A percentile compares a stretch with the other conserved stretches of the same genome.
Conservation (phyloP, 768 basidiomycete species). For the Lanmaoa pseudosensibilis region DNA sequence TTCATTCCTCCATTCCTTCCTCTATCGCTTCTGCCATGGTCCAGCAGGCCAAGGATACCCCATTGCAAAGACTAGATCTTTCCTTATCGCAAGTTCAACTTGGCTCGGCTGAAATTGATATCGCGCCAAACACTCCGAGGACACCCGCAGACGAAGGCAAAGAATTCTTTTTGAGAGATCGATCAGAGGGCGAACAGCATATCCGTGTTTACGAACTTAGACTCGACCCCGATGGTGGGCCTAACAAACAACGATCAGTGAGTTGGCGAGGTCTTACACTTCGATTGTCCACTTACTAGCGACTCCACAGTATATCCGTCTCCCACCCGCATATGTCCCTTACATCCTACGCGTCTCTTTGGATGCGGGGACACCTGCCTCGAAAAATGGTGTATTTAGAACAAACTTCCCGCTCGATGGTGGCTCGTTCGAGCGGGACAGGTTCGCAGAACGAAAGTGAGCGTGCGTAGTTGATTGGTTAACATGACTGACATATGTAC, state of each 20-base stretch:
- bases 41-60: not conserved
- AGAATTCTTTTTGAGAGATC: conserved; percentile 73
- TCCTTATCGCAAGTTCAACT: conserved; percentile 16
- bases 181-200: conserved; percentile 54
- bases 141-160: conserved; percentile 94
- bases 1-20: not conserved
- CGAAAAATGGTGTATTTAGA: conserved; percentile 88
- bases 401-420: conserved; percentile 98
- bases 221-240: conserved; percentile 89
- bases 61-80: conserved; percentile 9
- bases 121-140: conserved; percentile 57
- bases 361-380: conserved; percentile 88
- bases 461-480: conserved; percentile 21
- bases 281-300: conserved; percentile 9
- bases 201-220: conserved; percentile 84
- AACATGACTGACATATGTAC: conserved; percentile 15
- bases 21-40: conserved; percentile 17
- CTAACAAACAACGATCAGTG: conserved; percentile 81
- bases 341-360: conserved; percentile 91
- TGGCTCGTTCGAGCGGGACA: conserved; percentile 75
- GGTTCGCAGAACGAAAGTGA: conserved; percentile 74
- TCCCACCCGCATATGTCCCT: conserved; percentile 86
- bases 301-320: conserved; percentile 79
- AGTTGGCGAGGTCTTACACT: conserved; percentile 30
- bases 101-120: not conserved